These are phyloP conservation scores for Lolium rigidum DNA, from an alignment of 176 grass and related monocot genomes.

Conservation along the genomic window DNA sequence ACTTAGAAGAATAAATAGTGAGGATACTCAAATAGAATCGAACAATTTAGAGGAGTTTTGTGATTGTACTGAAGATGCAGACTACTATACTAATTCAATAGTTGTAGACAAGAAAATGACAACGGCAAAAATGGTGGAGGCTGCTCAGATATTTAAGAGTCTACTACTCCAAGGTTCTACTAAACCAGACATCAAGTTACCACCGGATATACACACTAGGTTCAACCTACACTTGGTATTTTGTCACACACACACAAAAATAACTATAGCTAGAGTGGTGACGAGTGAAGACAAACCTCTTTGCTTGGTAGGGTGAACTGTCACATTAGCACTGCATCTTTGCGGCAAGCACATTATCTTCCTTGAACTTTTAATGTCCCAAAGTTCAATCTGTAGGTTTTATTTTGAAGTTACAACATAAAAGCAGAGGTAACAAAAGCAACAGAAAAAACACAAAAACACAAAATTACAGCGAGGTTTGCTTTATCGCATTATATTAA, in stretches of 20 bases:
- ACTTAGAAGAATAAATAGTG: constrained; percentile 3
- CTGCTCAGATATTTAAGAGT: constrained; percentile 8
- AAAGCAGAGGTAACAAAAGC: constrained; percentile 38
- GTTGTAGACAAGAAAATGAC: constrained; percentile 26
- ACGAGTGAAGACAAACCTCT: constrained; percentile 61
- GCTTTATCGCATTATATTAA: not conserved
- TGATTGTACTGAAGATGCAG: constrained; percentile 11
- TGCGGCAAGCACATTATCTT: constrained; percentile 72
- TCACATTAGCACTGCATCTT: constrained; percentile 39
- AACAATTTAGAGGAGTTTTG: constrained; percentile 8
- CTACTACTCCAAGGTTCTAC: constrained; percentile 27
- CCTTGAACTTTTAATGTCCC: constrained; percentile 71
- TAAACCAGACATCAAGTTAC: not conserved
- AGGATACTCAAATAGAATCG: not conserved
- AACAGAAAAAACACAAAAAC: not conserved
- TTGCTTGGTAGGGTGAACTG: constrained; percentile 58
- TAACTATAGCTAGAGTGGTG: not conserved
- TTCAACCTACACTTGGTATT: constrained; percentile 8
- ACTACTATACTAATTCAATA: not conserved
- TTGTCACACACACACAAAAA: constrained; percentile 19
- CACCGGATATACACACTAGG: not conserved
- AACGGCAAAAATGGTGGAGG: not conserved
- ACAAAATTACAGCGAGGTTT: constrained; percentile 1
- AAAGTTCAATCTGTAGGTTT: constrained; percentile 78
- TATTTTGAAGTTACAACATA: constrained; percentile 30